Base-by-base conservation (phyloP, 2,329 filamentous ascomycete species). In the Sclerotinia trifoliorum region DNA sequence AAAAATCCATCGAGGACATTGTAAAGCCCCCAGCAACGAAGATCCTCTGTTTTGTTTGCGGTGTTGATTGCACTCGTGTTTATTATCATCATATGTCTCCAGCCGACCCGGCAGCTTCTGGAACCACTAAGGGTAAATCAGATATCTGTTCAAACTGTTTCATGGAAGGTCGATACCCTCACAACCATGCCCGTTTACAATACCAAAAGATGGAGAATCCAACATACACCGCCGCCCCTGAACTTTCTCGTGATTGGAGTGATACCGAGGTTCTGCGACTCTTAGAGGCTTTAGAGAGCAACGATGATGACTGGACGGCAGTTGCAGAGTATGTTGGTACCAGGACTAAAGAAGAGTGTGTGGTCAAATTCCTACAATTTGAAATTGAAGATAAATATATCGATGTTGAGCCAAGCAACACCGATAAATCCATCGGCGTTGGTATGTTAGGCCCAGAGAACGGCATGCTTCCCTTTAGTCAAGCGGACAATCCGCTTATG, bases 331-430 rank as follows among this genome's bases (percentile, higher is more conserved):
- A 97, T 76, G 95, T 99, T 55, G 91, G 91, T 61, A 96, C 93
- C 3, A 89, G 94, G 70, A 97, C 93, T 1, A 86, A 93, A 65
- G 96, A 99, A 79, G 94, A 99, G 81, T 99, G 95, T 78, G 94
- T 98, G 21, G 85, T 98, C 74, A 95, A 97, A 78, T 99, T 99
- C 82, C 80, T 99, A 72, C 93, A 97, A 77, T 84, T 99, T 48
- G 94, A 97, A 74, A 99, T 99, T 71, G 95, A 98, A 79, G 94
- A 97, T 81, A 96, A 96, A 78, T 99, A 97, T 77, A 83, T 97
- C 13, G 94, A 98, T 75, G 88, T 92, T 10, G 89, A 94, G 75
- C 83, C 85, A 10, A 75, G 79, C n/a, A 79, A 85, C 65, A 83
- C 32, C 24, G 46, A 60, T 15, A 79, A 85, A 60, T 84, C 83